These are phyloP conservation scores for Blepharisma undulans DNA, from an alignment of 169 alveolate species.

Conservation along the genomic window DNA sequence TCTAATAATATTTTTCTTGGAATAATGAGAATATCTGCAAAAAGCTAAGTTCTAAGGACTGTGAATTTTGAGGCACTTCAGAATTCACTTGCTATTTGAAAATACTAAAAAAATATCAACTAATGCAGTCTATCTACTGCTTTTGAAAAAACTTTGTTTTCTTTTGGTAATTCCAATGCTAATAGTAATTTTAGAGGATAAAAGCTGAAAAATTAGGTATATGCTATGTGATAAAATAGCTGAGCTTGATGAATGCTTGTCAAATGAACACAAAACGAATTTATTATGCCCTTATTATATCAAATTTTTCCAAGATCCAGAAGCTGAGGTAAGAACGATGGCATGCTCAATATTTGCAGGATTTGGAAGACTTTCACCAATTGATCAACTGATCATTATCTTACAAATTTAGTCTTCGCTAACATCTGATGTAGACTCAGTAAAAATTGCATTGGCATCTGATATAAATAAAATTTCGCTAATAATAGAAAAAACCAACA, in stretches of 20 bases:
- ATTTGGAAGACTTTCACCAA: slow-evolving; percentile 57
- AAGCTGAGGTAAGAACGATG: slow-evolving; percentile 66
- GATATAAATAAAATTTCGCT: slow-evolving; percentile 72
- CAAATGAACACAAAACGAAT: background rate
- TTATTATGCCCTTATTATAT: slow-evolving; percentile 46
- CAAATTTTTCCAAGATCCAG: slow-evolving; percentile 67
- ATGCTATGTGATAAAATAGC: slow-evolving; percentile 67
- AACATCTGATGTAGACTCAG: slow-evolving; percentile 64
- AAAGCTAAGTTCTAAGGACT: too few relatives aligned
- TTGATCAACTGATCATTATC: slow-evolving; percentile 62
- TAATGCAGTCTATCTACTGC: too few relatives aligned
- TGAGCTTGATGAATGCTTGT: slow-evolving; percentile 38
- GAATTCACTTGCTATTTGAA: too few relatives aligned
- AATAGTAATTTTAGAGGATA: slow-evolving; percentile 71
- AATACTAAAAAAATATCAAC: too few relatives aligned
- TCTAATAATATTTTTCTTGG: too few relatives aligned
- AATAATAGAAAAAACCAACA: slow-evolving; percentile 62
- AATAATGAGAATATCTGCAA: too few relatives aligned
- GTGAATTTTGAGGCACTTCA: too few relatives aligned
- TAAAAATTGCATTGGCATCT: slow-evolving; percentile 79
- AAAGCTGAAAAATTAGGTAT: slow-evolving; percentile 78
- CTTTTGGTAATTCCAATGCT: slow-evolving; percentile 53
- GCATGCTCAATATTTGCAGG: slow-evolving; percentile 52
- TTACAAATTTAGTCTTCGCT: slow-evolving; percentile 67
- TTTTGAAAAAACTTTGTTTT: too few relatives aligned